phyloP scores from a whole-genome alignment of 352 stramenopile genomes.

The Phytophthora sojae region DNA sequence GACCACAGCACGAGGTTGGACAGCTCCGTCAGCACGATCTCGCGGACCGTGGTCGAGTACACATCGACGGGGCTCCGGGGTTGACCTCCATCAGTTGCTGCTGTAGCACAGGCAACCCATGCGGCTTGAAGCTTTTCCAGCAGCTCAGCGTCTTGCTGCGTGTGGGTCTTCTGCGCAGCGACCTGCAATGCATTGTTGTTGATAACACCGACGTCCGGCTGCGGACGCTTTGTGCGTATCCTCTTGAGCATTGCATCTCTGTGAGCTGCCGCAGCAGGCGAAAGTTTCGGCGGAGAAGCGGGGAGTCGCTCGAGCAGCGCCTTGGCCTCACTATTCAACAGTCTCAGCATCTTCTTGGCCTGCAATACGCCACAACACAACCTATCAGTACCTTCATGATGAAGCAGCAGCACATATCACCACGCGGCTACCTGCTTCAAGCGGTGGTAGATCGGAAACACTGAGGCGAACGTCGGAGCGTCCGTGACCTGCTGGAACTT shows the following conservation, averaged over 20 bases:
- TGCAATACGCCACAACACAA: slow-evolving; percentile 16
- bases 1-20: slow-evolving; percentile 60
- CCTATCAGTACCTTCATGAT: neutral
- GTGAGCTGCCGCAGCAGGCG: slow-evolving; percentile 38
- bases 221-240: slow-evolving; percentile 40
- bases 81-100: neutral
- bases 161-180: neutral
- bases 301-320: slow-evolving; percentile 41
- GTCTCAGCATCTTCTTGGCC: slow-evolving; percentile 50
- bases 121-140: slow-evolving; percentile 37
- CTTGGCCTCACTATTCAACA: slow-evolving; percentile 48
- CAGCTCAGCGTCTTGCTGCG: slow-evolving; percentile 17
- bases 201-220: slow-evolving; percentile 10
- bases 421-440: slow-evolving; percentile 52
- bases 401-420: neutral
- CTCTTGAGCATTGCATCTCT: slow-evolving; percentile 53
- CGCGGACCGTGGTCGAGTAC: slow-evolving; percentile 46
- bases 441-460: slow-evolving; percentile 60
- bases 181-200: slow-evolving; percentile 21
- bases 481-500: slow-evolving; percentile 39
- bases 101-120: slow-evolving; percentile 9
- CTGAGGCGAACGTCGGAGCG: slow-evolving; percentile 42
- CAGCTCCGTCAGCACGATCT: slow-evolving; percentile 59
- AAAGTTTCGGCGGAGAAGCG: slow-evolving; percentile 24
- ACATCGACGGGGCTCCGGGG: neutral